phyloP scores from a whole-genome alignment of 176 grass and related monocot genomes.

The Miscanthus lutarioriparius region DNA sequence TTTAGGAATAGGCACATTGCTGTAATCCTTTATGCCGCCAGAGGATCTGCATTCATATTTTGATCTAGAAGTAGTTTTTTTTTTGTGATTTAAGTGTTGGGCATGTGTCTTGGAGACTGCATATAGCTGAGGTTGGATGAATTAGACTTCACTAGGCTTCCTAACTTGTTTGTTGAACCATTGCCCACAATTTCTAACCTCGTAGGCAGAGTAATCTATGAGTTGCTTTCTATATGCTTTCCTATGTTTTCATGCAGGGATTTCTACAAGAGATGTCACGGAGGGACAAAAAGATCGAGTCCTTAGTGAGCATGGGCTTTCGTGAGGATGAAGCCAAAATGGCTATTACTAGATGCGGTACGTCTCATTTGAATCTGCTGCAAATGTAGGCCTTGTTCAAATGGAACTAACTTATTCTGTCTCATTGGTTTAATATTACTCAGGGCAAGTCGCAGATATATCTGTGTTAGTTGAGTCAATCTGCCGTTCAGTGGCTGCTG shows the following conservation, averaged over 20 bases:
- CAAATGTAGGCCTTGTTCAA: not conserved
- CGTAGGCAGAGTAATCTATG: not conserved
- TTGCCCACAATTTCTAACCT: not conserved
- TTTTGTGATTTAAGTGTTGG: not conserved
- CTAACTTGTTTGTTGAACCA: not conserved
- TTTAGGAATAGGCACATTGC: not conserved
- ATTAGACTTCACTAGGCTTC: not conserved
- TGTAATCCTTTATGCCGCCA: not conserved
- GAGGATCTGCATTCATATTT: not conserved
- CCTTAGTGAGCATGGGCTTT: conserved; percentile 75
- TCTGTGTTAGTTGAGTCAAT: conserved; percentile 62
- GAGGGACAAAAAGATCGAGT: conserved; percentile 48
- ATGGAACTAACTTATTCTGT: conserved; percentile 19
- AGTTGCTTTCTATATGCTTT: not conserved
- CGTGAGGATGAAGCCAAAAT: conserved; percentile 50
- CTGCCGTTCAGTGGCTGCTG: conserved; percentile 51
- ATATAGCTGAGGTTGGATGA: not conserved
- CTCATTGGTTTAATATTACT: conserved; percentile 30
- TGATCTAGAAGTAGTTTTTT: not conserved
- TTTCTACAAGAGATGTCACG: conserved; percentile 62
- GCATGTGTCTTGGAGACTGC: not conserved
- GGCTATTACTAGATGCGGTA: conserved; percentile 89
- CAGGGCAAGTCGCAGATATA: conserved; percentile 65
- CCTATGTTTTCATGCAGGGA: conserved; percentile 40
- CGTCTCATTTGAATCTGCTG: conserved; percentile 17